Base-by-base conservation (phyloP, 495 filamentous ascomycete species). In the Polyplosphaeria fusca region DNA sequence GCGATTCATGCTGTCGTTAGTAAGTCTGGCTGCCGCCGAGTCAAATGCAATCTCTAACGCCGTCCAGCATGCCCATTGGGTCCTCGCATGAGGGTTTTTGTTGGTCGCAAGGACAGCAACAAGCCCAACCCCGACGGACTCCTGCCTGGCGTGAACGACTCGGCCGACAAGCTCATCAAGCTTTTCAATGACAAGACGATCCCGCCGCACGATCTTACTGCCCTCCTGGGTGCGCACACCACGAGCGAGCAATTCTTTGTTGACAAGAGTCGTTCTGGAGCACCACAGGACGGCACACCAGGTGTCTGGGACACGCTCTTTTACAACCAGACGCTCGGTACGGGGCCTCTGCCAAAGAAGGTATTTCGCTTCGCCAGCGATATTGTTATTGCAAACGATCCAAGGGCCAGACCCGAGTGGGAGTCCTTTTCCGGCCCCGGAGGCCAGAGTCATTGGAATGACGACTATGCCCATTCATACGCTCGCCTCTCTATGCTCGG, bases 111-210 rank as follows among this genome's bases (percentile, higher is more conserved):
- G 25, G 73, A 75, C 51, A 65, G 51, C 48, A 45, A 40, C 23
- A 63, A 27, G 11, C 41, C 69, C 1, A 60, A 65, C 5, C 65
- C 59, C 1, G 42, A 59, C 5, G 60, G 65, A 22, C 67, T 74
- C 13, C 68, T 77, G n/a, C 75, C 75, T 5, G 54, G 51, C 39
- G 66, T 69, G 39, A 59, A 55, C 47, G 50, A 46, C 47, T 22
- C 25, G 1, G 69, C 74, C 11, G 68, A 71, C 30, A 55, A 44
- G 13, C 67, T 77, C 32, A 70, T 74, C 52, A 27, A 58, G 12
- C 69, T 81, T 7, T 79, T 79, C 60, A 55, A 61, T 5, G 68
- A 71, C 43, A 81, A 81, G 64, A 79, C 77, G 0, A 76, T 81
- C 58, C 55, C 61, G 4, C 58, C 75, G 1, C 59, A 65, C 30